Evolutionary conservation across 768 basidiomycete genomes (phyloP).

Genomic region (Amanita brunnescens): DNA sequence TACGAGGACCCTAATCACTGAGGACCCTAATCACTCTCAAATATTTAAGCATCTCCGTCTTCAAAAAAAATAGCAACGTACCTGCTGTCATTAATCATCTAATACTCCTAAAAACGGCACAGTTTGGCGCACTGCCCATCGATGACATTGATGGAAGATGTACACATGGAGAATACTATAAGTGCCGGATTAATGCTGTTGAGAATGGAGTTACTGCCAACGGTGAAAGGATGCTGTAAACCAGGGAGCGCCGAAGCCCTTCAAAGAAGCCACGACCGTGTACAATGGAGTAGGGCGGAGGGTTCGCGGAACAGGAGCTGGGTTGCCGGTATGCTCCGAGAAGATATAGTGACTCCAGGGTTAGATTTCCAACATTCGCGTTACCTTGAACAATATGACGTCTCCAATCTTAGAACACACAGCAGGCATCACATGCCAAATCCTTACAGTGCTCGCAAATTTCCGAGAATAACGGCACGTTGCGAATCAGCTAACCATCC

Average conservation of each 20-base stretch:
- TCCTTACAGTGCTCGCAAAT: background rate
- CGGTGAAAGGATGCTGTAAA: conserved; percentile 8
- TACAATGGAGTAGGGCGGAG: background rate
- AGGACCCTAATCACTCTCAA: conserved; percentile 14
- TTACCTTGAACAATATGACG: no score
- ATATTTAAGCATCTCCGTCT: conserved; percentile 21
- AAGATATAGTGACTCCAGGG: no score
- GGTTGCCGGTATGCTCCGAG: no score
- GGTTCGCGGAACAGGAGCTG: background rate
- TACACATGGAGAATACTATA: conserved; percentile 17
- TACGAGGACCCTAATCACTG: no score
- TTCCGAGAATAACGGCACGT: background rate
- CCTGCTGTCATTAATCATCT: conserved; percentile 22
- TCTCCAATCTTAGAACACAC: no score
- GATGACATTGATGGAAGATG: conserved; percentile 29
- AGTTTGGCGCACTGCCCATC: conserved; percentile 21
- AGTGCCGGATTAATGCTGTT: conserved; percentile 18
- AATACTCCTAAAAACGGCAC: conserved; percentile 23
- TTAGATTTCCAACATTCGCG: no score
- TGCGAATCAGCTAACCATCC: background rate
- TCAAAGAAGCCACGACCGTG: background rate
- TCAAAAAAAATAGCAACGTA: conserved; percentile 27
- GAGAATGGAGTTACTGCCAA: conserved; percentile 22
- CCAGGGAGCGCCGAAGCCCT: conserved; percentile 19
- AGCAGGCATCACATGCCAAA: background rate